Evolutionary conservation across 495 filamentous ascomycete genomes (phyloP), one percentile per base, ranked within the genome.

Genomic region (Talaromyces thailandensis): DNA sequence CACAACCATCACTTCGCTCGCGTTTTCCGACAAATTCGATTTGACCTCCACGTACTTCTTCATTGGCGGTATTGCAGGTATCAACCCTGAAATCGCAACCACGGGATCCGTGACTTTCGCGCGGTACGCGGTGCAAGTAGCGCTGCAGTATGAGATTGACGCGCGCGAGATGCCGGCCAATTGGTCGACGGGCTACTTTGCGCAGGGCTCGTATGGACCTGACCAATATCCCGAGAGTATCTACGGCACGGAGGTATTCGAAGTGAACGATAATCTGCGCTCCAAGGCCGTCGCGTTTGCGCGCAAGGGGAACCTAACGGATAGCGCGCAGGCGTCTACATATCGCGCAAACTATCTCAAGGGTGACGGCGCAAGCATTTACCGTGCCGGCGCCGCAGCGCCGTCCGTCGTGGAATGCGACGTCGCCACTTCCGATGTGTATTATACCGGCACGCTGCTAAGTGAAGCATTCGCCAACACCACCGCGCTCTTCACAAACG

Each of bases 221-320:
- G 67, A 77, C 55, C 67, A 87, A 63, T 91, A 88, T 67, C 88
- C 89, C 0, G 68, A 68, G 52, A 78, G 63, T 56, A 79, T 88
- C 68, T 91, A 91, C 71, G 88, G 89, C 55, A 90, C 88, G 9
- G 89, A 92, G 71, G 88, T 91, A 26, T 86, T 89, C 71, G 88
- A 91, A 69, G 70, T 91, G 32, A 90, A 88, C 71, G 77, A 79
- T 24, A 76, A 77, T 6, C 79, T 91, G 1, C 82, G 85, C 21
- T 71, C 81, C 28, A 66, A 80, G 5, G 87, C 85, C 1, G 82
- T 78, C 24, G 58, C 65, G 9, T 84, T 86, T 56, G 88, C 88
- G 1, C 65, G 67, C 26, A 75, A 71, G 8, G 87, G 83, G 0
- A 79, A 73, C 0, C 72, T 91, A 6, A 78, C 76, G 52, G 87